Evolutionary conservation across 495 filamentous ascomycete species (phyloP).

Genomic region (Penicillium malachiteum): DNA sequence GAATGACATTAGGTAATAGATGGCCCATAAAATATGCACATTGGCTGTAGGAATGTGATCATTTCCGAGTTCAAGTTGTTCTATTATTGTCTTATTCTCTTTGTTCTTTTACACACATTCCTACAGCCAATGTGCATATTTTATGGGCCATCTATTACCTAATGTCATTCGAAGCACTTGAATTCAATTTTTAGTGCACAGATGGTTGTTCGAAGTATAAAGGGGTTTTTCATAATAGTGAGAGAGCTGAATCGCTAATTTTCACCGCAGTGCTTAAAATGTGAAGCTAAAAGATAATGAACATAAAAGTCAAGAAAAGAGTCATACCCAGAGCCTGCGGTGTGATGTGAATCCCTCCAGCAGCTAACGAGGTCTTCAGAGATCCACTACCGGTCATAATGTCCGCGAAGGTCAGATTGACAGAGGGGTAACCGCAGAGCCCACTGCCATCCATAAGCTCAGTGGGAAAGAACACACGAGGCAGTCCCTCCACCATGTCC

Average conservation of each 20-base stretch:
- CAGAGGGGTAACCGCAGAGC: constrained; percentile 30
- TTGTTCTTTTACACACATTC: too few relatives aligned
- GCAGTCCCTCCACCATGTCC: constrained; percentile 48
- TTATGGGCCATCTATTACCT: background rate
- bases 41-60: background rate
- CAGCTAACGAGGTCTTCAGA: background rate
- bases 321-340: background rate
- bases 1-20: background rate
- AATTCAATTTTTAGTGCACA: background rate
- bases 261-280: background rate
- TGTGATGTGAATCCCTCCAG: background rate
- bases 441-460: constrained; percentile 34
- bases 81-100: too few relatives aligned
- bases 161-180: background rate
- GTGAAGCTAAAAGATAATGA: background rate
- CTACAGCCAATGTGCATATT: constrained; percentile 7
- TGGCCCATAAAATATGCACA: constrained; percentile 6
- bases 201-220: too few relatives aligned
- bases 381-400: background rate
- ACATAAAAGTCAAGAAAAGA: background rate
- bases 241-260: too few relatives aligned
- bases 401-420: constrained; percentile 14
- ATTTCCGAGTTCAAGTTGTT: too few relatives aligned
- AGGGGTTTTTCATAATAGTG: too few relatives aligned
- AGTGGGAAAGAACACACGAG: constrained; percentile 45